These are phyloP conservation scores for Wickerhamomyces sp. DNA, from an alignment of 1,139 yeast genomes.

Conservation along the genomic window DNA sequence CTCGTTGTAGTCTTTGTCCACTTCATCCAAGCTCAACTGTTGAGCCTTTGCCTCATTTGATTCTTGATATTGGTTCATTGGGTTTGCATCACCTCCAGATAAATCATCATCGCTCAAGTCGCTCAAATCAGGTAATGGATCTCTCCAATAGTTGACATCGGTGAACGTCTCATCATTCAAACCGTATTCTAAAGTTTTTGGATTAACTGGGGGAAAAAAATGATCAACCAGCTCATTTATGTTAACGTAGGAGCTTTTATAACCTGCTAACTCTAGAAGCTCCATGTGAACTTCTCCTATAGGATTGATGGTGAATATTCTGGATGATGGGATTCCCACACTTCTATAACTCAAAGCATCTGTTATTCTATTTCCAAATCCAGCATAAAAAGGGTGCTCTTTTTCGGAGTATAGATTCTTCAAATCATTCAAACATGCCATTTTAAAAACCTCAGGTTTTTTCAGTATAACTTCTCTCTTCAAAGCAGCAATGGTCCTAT, in stretches of 20 bases:
- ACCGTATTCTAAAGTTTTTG: constrained; percentile 26
- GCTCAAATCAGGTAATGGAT: constrained; percentile 59
- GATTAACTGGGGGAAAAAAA: constrained; percentile 84
- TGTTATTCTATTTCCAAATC: constrained; percentile 95
- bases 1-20: constrained; percentile 18
- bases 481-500: constrained; percentile 93
- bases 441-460: constrained; percentile 96
- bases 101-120: constrained; percentile 29
- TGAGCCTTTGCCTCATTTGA: constrained; percentile 1
- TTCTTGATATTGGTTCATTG: constrained; percentile 5
- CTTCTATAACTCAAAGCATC: constrained; percentile 95
- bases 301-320: constrained; percentile 94
- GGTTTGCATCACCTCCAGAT: constrained; percentile 4
- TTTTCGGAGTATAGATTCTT: constrained; percentile 49
- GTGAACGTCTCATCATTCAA: constrained; percentile 61
- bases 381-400: constrained; percentile 88
- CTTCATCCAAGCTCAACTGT: constrained; percentile 16
- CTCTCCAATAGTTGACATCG: constrained; percentile 92
- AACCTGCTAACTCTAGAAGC: constrained; percentile 88
- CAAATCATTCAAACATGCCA: constrained; percentile 93
- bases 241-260: constrained; percentile 78
- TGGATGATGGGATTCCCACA: constrained; percentile 90
- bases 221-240: constrained; percentile 96
- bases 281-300: constrained; percentile 98
- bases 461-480: constrained; percentile 87